Base-by-base conservation (phyloP, 371 early-diverging fungal genomes). In the Mortierella sp. region DNA sequence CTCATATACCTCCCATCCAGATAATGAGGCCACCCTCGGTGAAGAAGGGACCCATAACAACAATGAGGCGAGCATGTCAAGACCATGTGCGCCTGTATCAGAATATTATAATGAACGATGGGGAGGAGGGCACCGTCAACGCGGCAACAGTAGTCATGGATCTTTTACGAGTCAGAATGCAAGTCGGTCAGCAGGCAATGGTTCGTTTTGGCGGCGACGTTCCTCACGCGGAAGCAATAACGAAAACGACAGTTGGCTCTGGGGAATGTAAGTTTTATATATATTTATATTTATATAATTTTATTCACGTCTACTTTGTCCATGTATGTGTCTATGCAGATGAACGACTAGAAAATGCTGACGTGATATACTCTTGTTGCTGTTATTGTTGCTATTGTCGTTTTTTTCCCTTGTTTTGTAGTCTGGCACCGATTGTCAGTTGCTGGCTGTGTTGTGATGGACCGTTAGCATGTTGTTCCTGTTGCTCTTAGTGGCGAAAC, bases 391-490 rank as follows among this genome's bases (percentile, higher is more conserved):
- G 55, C 15, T 18, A 55, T 55, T 21, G 28, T 1, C 26, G 19
- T 23, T 9, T 26, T 25, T 19, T 57, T 19, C 7, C 16, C 37
- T 57, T 30, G 4, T 15, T 28, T 15, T 23, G 4, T 70, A 75
- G 71, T 21, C 11, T 75, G 26, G 9, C 30, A 1, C 67, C 75
- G 12, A 15, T 70, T 5, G 60, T 60, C 62, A 43, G 75, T 37
- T 66, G 67, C 37, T 75, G 75, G 75, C 44, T 62, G n/a, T 75
- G 75, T 51, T 75, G 66, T 18, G 75, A 69, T 61, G 68, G 66
- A 45, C 66, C 75, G 11, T 19, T 59, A 18, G 66, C 66, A 55
- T 75, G 75, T 46, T 75, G 70, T 23, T 53, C 57, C 12, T 48
- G 62, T 53, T 76, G 76, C 37, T 37, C 37, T 37, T 37, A 37